Base-by-base conservation (phyloP, 75 land plant species). In the Picea glauca region DNA sequence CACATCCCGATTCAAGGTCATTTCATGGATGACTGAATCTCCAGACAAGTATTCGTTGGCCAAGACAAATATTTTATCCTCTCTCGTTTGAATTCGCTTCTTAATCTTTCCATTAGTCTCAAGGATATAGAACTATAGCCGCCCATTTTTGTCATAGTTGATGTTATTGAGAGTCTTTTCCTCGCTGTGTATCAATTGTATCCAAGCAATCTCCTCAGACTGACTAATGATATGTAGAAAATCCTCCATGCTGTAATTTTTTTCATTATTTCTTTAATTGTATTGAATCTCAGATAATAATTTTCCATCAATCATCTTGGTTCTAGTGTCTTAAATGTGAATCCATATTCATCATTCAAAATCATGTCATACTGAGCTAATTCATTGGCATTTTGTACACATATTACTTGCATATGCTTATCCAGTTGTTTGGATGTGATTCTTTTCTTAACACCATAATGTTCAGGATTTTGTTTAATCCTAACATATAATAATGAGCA, bases 221-320 rank as follows among this genome's bases (percentile, higher is more conserved):
- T 78, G 89, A 63, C 90, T 83, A 61, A 95, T 67, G 31, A 85
- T 61, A 81, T 84, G 93, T 72, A 98, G 86, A 17, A 88, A 81
- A 78, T 98, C 96, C 82, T 98, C 98, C 57, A 91, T 63, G 79
- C 82, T 91, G 87, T 91, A 87, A 89, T 88, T 14, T 86, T 75
- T 64, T 87, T 85, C 76, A 94, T 86, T 20, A 98, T 93, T 79
- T 73, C 76, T 78, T 98, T 98, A 98, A 98, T 93, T 3, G 98
- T 98, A 62, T 85, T 84, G 75, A 93, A 95, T 58, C 86, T 91
- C 83, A 98, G 75, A 74, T 98, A 98, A 73, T 91, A 98, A 76
- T 93, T 98, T 76, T 95, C 93, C 99, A 98, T 98, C 84, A 98
- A 66, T 72, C 79, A 83, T 85, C 98, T 96, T 66, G 98, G 99